A percentile compares a stretch with the other conserved stretches of the same genome.
phyloP scores from a whole-genome alignment of 805 yeast genomes.

The Candida verbasci region DNA sequence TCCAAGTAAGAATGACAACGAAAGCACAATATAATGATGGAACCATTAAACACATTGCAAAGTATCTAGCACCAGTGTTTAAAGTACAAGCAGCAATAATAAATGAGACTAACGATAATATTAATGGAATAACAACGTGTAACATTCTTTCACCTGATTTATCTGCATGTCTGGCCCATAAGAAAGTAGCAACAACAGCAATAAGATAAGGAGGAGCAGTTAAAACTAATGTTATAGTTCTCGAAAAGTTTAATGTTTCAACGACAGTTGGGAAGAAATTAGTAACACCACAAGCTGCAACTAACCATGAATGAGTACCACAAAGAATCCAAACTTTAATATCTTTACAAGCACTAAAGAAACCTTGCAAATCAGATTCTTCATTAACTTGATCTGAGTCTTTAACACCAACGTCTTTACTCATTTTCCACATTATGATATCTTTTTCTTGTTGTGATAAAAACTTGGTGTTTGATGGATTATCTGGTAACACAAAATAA shows the following conservation, averaged over 20 bases:
- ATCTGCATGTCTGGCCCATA: constrained; percentile 56
- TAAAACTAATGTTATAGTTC: constrained; percentile 48
- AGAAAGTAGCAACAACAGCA: constrained; percentile 46
- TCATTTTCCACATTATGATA: constrained; percentile 36
- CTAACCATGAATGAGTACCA: constrained; percentile 42
- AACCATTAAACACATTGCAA: constrained; percentile 57
- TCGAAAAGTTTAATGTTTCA: constrained; percentile 46
- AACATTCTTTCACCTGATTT: constrained; percentile 51
- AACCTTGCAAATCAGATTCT: constrained; percentile 32
- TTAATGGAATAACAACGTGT: constrained; percentile 43
- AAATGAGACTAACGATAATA: constrained; percentile 41
- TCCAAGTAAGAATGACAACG: constrained; percentile 51
- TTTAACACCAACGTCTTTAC: constrained; percentile 33
- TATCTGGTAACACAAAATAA: constrained; percentile 47
- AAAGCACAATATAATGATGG: constrained; percentile 53
- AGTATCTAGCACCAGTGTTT: constrained; percentile 54
- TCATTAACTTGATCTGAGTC: constrained; percentile 32
- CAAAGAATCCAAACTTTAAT: constrained; percentile 45
- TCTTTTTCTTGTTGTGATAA: constrained; percentile 43
- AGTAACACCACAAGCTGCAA: constrained; percentile 58
- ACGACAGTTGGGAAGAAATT: constrained; percentile 62
- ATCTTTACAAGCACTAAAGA: constrained; percentile 35
- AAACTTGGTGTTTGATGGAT: constrained; percentile 48
- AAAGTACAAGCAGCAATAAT: constrained; percentile 46
- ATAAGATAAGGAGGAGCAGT: constrained; percentile 58